Evolutionary conservation across 2,329 filamentous ascomycete genomes (phyloP).

Genomic region (Arthroderma sp.): DNA sequence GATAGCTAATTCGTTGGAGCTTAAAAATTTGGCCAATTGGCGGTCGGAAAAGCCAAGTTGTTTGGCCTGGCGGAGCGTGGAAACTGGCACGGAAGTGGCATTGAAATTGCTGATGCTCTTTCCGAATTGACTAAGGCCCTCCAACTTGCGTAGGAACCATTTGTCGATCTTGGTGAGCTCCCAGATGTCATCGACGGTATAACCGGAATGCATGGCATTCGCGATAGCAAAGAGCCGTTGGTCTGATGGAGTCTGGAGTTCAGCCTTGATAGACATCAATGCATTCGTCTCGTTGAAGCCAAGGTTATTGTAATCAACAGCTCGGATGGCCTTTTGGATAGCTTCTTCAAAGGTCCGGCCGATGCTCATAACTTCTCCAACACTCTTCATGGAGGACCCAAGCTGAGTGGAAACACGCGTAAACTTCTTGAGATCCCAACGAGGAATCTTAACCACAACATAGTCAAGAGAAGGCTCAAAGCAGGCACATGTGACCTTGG

Average conservation of each 20-base stretch:
- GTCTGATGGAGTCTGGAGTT: slow-evolving; percentile 93
- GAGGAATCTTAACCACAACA: slow-evolving; percentile 94
- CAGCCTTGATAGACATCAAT: slow-evolving; percentile 89
- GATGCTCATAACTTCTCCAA: slow-evolving; percentile 98
- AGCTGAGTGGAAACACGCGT: slow-evolving; percentile 90
- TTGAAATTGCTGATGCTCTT: slow-evolving; percentile 60
- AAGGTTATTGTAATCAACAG: slow-evolving; percentile 88
- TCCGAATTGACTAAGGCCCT: slow-evolving; percentile 78
- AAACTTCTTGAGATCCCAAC: slow-evolving; percentile 99
- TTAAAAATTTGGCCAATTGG: slow-evolving; percentile 87
- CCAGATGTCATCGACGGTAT: slow-evolving; percentile 94
- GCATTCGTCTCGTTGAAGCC: slow-evolving; percentile 87
- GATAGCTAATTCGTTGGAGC: slow-evolving; percentile 84
- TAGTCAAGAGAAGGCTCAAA: slow-evolving; percentile 98
- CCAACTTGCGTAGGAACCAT: slow-evolving; percentile 90
- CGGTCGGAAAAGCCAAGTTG: slow-evolving; percentile 87
- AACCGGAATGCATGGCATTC: slow-evolving; percentile 91
- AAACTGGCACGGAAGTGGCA: slow-evolving; percentile 50
- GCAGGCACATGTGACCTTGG: slow-evolving; percentile 88
- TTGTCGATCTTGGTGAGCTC: slow-evolving; percentile 97
- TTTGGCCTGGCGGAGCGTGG: slow-evolving; percentile 71
- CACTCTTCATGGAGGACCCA: slow-evolving; percentile 98
- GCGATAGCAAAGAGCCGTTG: slow-evolving; percentile 95
- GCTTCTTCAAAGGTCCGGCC: slow-evolving; percentile 95
- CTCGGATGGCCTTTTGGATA: slow-evolving; percentile 93